These are phyloP conservation scores for Amanita rubescens DNA, from an alignment of 768 basidiomycete species.

Conservation along the genomic window DNA sequence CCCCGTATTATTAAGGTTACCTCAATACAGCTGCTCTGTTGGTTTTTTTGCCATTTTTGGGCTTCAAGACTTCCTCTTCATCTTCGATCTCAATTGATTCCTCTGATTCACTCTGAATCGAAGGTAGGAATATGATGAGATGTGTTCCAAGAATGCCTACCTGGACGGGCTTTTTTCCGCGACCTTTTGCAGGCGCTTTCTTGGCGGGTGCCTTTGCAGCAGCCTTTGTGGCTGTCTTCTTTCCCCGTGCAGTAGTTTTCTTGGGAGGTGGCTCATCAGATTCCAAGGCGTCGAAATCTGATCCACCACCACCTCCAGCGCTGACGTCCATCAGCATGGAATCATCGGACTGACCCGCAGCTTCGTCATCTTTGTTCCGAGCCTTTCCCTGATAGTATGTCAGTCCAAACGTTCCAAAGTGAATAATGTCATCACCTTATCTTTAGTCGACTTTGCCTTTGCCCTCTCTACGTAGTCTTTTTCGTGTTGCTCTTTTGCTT, in stretches of 20 bases:
- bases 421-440: conserved; percentile 29
- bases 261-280: conserved; percentile 35
- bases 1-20: conserved; percentile 28
- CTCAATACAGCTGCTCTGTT: conserved; percentile 59
- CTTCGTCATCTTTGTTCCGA: conserved; percentile 44
- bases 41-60: conserved; percentile 54
- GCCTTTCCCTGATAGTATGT: conserved; percentile 24
- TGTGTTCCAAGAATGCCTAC: conserved; percentile 14
- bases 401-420: neutral
- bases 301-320: conserved; percentile 35
- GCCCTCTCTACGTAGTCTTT: conserved; percentile 48
- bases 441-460: conserved; percentile 28
- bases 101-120: conserved; percentile 35
- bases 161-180: conserved; percentile 45
- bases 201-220: conserved; percentile 28
- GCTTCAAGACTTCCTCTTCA: conserved; percentile 36
- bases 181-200: conserved; percentile 37
- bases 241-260: conserved; percentile 27
- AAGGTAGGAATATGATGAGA: neutral
- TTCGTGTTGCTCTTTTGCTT: conserved; percentile 66
- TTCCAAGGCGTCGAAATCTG: conserved; percentile 46
- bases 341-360: conserved; percentile 50
- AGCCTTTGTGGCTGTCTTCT: conserved; percentile 20
- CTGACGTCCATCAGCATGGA: conserved; percentile 79
- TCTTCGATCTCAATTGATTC: conserved; percentile 48